phyloP scores from a whole-genome alignment of 2,329 filamentous ascomycete genomes.

The Magnaporthiopsis incrustans region DNA sequence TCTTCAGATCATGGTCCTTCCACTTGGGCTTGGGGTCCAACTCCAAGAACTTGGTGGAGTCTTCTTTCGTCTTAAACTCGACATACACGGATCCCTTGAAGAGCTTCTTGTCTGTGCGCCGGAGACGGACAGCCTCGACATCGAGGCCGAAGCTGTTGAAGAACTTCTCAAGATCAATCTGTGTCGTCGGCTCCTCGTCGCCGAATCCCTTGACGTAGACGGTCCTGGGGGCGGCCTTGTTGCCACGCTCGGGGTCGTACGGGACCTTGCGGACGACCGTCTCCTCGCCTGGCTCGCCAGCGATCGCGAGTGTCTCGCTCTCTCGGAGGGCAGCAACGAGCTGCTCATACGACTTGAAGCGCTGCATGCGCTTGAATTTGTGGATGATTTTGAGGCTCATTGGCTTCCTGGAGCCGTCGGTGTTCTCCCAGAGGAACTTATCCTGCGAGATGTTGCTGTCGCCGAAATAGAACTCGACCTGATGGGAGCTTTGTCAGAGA shows the following conservation, averaged over 20 bases:
- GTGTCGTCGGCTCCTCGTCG: slow-evolving; percentile 70
- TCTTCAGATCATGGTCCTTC: slow-evolving; percentile 69
- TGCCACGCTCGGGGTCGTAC: slow-evolving; percentile 48
- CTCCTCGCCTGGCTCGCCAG: slow-evolving; percentile 66
- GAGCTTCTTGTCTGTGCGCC: slow-evolving; percentile 59
- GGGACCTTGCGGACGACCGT: slow-evolving; percentile 69
- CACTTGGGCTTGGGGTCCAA: slow-evolving; percentile 76
- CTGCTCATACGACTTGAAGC: slow-evolving; percentile 80
- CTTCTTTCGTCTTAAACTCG: slow-evolving; percentile 76
- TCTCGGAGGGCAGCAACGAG: slow-evolving; percentile 77
- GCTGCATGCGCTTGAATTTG: slow-evolving; percentile 92
- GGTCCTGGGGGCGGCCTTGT: slow-evolving; percentile 59
- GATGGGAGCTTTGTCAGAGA: slow-evolving; percentile 12
- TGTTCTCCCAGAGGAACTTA: slow-evolving; percentile 74
- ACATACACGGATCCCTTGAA: slow-evolving; percentile 98
- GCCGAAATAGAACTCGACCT: slow-evolving; percentile 96
- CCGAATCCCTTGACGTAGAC: slow-evolving; percentile 95
- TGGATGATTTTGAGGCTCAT: slow-evolving; percentile 71
- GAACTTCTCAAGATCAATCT: slow-evolving; percentile 91
- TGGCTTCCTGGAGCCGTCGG: slow-evolving; percentile 74
- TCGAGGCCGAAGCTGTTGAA: slow-evolving; percentile 68
- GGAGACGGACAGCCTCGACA: slow-evolving; percentile 76
- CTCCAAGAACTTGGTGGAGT: slow-evolving; percentile 70
- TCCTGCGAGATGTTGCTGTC: slow-evolving; percentile 85
- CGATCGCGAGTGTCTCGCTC: slow-evolving; percentile 64